Conservation (phyloP, 2,329 filamentous ascomycete genomes). For the Aspergillus awamori region DNA sequence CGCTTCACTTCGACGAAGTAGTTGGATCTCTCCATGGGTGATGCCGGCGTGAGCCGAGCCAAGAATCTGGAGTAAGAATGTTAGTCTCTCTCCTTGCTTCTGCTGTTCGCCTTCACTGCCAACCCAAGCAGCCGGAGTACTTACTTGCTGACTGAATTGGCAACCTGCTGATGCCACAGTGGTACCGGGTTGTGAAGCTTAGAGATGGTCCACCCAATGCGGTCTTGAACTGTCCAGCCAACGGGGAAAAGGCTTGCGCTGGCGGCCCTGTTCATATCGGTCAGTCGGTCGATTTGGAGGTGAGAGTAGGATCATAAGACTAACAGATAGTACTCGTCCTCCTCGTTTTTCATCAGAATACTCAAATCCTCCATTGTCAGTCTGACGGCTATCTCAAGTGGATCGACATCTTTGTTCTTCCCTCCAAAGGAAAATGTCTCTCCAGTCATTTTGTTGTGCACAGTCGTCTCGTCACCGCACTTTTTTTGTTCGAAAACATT, state of each 20-base stretch:
- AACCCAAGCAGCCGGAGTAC: constrained; percentile 7
- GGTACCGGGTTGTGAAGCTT: constrained; percentile 52
- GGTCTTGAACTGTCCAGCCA: constrained; percentile 54
- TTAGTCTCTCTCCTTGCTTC: constrained; percentile 8
- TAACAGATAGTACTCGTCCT: constrained; percentile 53
- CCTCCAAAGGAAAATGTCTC: constrained; percentile 48
- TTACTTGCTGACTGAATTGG: constrained; percentile 48
- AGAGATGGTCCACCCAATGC: constrained; percentile 54
- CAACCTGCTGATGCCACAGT: constrained; percentile 53
- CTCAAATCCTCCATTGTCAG: constrained; percentile 58
- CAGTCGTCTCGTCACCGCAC: constrained; percentile 29
- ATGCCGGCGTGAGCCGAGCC: constrained; percentile 46
- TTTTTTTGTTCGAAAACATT: constrained; percentile 44
- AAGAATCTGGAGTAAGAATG: constrained; percentile 44
- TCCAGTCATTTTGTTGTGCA: constrained; percentile 49
- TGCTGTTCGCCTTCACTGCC: background rate
- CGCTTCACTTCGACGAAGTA: constrained; percentile 55
- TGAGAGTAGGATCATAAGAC: constrained; percentile 15
- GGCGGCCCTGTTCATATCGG: constrained; percentile 42
- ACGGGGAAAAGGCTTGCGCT: constrained; percentile 58
- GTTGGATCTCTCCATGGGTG: constrained; percentile 53
- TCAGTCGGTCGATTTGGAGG: constrained; percentile 1
- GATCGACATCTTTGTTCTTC: constrained; percentile 40
- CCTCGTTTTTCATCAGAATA: constrained; percentile 50
- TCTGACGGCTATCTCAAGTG: constrained; percentile 55